phyloP scores from a whole-genome alignment of 2,329 filamentous ascomycete genomes.

The Thielaviopsis euricoi region DNA sequence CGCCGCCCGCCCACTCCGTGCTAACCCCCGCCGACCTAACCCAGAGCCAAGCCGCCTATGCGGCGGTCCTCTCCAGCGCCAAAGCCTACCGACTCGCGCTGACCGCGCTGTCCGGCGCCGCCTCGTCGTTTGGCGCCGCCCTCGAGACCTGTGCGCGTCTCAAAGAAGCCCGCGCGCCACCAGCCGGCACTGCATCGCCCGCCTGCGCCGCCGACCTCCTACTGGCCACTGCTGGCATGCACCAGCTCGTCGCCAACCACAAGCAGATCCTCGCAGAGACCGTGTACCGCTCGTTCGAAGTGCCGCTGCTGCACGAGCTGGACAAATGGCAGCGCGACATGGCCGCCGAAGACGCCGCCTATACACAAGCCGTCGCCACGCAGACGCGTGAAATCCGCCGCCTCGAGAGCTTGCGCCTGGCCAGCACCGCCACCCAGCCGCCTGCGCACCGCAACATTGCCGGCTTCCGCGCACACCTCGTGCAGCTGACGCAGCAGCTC shows the following conservation, averaged over 20 bases:
- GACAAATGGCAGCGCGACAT: conserved; percentile 47
- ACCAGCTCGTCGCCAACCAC: conserved; percentile 53
- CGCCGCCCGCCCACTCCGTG: conserved; percentile 38
- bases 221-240: conserved; percentile 44
- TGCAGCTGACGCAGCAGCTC: conserved; percentile 43
- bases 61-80: conserved; percentile 42
- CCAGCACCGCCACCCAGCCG: no score
- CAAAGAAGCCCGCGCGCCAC: conserved; percentile 45
- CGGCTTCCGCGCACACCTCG: conserved; percentile 44
- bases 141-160: conserved; percentile 52
- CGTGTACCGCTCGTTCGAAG: conserved; percentile 51
- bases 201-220: conserved; percentile 47
- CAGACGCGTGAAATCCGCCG: conserved; percentile 44
- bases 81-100: conserved; percentile 49
- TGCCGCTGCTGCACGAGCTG: conserved; percentile 51
- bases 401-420: conserved; percentile 44
- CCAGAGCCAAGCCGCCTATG: conserved; percentile 44
- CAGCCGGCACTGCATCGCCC: conserved; percentile 20
- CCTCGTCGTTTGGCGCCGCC: conserved; percentile 46
- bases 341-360: conserved; percentile 46
- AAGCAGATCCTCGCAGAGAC: conserved; percentile 54
- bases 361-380: conserved; percentile 35
- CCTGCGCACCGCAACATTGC: conserved; percentile 43
- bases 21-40: conserved; percentile 48
- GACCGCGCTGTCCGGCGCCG: conserved; percentile 40